Percentiles rank a stretch among this genome's conserved stretches.
Evolutionary conservation across 2,329 filamentous ascomycete species (phyloP).

Genomic region (Colletotrichum tabaci): DNA sequence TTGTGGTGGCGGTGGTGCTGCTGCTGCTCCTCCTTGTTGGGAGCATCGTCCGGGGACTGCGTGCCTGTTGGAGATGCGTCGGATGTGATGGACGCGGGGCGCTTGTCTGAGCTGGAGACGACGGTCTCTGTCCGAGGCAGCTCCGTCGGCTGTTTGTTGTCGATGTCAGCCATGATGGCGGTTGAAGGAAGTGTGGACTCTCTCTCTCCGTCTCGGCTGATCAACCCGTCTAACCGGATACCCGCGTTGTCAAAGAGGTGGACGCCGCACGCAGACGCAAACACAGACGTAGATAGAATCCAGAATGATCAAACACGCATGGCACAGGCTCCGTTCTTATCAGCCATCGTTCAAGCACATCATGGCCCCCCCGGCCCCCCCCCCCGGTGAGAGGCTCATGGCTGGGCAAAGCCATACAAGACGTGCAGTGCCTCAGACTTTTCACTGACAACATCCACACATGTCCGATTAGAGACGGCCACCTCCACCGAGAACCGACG

Average conservation of each 20-base stretch:
- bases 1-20: not conserved
- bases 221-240: not conserved
- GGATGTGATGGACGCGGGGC: not conserved
- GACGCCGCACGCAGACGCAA: not conserved
- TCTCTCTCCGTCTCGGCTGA: too few species aligned
- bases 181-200: too few species aligned
- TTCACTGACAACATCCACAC: constrained; percentile 12
- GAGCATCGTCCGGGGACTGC: not conserved
- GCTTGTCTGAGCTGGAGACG: not conserved
- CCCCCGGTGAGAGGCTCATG: not conserved
- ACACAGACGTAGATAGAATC: not conserved
- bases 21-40: not conserved
- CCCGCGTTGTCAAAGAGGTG: too few species aligned
- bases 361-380: too few species aligned
- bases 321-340: not conserved
- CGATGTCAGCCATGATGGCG: constrained; percentile 11
- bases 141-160: not conserved
- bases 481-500: constrained; percentile 12
- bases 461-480: constrained; percentile 19
- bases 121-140: not conserved
- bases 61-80: not conserved
- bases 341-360: constrained; percentile 12
- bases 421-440: constrained; percentile 2
- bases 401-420: not conserved
- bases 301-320: too few species aligned